Conservation (phyloP, 1,284 basidiomycete genomes). For the Wolfiporia cocos region DNA sequence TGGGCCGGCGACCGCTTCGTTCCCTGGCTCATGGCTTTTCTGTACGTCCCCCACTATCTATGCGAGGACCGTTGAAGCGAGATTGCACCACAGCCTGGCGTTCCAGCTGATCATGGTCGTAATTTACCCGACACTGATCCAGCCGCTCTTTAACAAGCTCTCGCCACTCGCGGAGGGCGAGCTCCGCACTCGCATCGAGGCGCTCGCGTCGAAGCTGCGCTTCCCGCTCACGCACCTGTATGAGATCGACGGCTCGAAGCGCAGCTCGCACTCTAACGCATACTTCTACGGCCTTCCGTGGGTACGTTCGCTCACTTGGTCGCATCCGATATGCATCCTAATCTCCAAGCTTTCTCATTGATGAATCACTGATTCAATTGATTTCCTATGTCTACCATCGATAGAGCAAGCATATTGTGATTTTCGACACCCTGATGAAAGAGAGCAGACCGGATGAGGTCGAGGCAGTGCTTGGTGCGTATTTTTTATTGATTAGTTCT, state of each 20-base stretch:
- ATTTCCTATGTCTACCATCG: too few relatives aligned
- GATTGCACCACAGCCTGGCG: slow-evolving; percentile 44
- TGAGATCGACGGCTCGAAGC: slow-evolving; percentile 95
- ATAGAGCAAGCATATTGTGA: slow-evolving; percentile 88
- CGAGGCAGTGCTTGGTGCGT: slow-evolving; percentile 70
- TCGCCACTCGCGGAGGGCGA: slow-evolving; percentile 78
- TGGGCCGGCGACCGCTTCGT: slow-evolving; percentile 91
- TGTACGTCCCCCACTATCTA: slow-evolving; percentile 37
- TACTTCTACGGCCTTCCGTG: slow-evolving; percentile 94
- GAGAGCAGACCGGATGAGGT: slow-evolving; percentile 86
- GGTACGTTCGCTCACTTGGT: slow-evolving; percentile 43
- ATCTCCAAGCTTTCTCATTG: too few relatives aligned
- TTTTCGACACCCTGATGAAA: slow-evolving; percentile 95
- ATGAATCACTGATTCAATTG: too few relatives aligned
- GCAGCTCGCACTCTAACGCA: slow-evolving; percentile 92
- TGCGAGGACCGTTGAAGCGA: neutral
- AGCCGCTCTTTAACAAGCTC: slow-evolving; percentile 96
- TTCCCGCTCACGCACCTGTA: slow-evolving; percentile 96
- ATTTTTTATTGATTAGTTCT: neutral
- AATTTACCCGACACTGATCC: slow-evolving; percentile 86
- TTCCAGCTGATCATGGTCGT: slow-evolving; percentile 86
- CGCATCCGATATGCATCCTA: too few relatives aligned
- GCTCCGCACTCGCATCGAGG: slow-evolving; percentile 69
- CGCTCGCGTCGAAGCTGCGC: slow-evolving; percentile 71
- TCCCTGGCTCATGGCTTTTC: slow-evolving; percentile 83